Evolutionary conservation across 1,284 basidiomycete species (phyloP).

Genomic region (Psilocybe mexicana): DNA sequence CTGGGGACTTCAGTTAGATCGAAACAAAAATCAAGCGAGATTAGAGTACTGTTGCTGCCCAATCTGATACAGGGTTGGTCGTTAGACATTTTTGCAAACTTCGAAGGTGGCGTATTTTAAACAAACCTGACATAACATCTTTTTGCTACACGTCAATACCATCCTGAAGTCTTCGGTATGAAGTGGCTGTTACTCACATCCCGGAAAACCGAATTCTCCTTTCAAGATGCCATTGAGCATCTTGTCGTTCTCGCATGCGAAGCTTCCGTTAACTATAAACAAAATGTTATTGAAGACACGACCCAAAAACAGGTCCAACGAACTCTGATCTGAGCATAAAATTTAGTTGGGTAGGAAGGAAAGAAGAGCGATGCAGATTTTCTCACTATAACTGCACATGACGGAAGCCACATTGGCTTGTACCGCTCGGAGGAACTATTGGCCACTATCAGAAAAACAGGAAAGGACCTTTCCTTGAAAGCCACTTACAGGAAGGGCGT

Average conservation of each 20-base stretch:
- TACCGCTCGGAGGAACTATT: conserved; percentile 59
- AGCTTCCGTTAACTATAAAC: conserved; percentile 58
- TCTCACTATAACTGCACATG: conserved; percentile 69
- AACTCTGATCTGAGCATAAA: conserved; percentile 40
- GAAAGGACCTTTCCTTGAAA: not conserved
- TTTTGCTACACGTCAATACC: not conserved
- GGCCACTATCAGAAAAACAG: not conserved
- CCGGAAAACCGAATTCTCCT: conserved; percentile 72
- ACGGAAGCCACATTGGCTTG: conserved; percentile 67
- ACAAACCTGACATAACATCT: conserved; percentile 54
- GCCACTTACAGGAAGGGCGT: conserved; percentile 46
- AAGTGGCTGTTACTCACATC: conserved; percentile 43
- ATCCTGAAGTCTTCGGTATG: not conserved
- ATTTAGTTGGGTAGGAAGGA: not conserved
- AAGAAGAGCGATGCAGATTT: not conserved
- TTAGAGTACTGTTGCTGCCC: conserved; percentile 34
- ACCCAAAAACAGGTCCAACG: conserved; percentile 6
- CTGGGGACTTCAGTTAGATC: conserved; percentile 15
- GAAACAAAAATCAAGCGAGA: not conserved
- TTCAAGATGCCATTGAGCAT: conserved; percentile 73
- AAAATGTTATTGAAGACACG: not conserved
- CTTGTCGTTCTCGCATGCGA: conserved; percentile 68
- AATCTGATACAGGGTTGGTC: conserved; percentile 27
- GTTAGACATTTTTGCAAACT: not conserved
- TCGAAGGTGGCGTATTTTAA: not conserved